Percentiles rank a stretch among this genome's conserved stretches.
Conservation (phyloP, 352 stramenopile genomes). For the Phytophthora pluvialis region DNA sequence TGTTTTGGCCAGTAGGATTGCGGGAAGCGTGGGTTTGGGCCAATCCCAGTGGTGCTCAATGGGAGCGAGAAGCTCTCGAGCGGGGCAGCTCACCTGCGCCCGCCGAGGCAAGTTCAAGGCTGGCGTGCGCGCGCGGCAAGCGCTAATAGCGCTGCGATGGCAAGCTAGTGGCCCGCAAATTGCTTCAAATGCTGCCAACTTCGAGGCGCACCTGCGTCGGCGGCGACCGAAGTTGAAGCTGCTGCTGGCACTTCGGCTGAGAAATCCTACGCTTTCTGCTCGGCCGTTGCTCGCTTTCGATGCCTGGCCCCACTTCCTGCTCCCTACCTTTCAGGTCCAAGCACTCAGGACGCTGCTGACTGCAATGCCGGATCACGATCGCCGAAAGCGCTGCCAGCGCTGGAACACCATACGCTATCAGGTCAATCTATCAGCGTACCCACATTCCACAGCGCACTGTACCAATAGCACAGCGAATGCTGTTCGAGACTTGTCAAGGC, state of each 20-base stretch:
- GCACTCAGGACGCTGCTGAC: too few species aligned
- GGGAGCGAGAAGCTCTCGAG: not conserved
- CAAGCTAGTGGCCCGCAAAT: not conserved
- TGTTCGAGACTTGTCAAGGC: too few species aligned
- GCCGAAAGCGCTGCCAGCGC: too few species aligned
- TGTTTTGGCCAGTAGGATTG: constrained; percentile 8
- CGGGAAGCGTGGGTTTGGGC: not conserved
- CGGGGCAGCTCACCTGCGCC: constrained; percentile 24
- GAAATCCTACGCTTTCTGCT: too few species aligned
- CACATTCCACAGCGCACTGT: too few species aligned
- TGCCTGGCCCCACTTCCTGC: too few species aligned
- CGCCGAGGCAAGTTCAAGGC: constrained; percentile 20
- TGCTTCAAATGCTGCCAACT: not conserved
- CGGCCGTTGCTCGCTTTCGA: too few species aligned
- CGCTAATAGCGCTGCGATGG: not conserved
- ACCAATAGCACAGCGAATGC: too few species aligned
- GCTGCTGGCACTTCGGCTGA: not conserved
- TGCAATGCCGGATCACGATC: too few species aligned
- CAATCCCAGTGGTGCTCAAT: constrained; percentile 13
- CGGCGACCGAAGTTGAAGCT: not conserved
- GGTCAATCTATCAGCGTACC: too few species aligned
- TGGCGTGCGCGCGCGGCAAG: constrained; percentile 20
- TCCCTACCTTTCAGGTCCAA: too few species aligned
- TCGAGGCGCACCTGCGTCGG: not conserved
- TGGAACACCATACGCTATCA: too few species aligned